A percentile compares a stretch with the other conserved stretches of the same genome.
phyloP scores from a whole-genome alignment of 495 filamentous ascomycete genomes.

The Lasiosphaeriaceae sp. region DNA sequence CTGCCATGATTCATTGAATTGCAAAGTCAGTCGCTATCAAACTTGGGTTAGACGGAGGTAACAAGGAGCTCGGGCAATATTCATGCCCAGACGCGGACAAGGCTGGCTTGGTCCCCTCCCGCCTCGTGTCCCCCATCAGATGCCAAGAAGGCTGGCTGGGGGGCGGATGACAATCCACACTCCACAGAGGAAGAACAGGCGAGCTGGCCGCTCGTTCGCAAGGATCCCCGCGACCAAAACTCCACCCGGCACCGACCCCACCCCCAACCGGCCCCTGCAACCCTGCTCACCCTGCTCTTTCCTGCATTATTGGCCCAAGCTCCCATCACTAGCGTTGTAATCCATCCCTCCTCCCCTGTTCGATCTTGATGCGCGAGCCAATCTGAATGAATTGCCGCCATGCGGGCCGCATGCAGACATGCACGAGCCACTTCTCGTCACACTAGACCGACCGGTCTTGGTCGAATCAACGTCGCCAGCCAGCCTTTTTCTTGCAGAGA shows the following conservation, averaged over 20 bases:
- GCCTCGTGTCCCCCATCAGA: neutral
- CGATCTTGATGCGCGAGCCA: conserved; percentile 34
- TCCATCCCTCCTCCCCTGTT: conserved; percentile 20
- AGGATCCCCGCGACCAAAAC: conserved; percentile 14
- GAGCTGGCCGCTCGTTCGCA: neutral
- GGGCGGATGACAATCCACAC: too few species aligned
- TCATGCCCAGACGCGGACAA: neutral
- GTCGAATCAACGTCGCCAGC: conserved; percentile 32
- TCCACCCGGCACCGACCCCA: neutral
- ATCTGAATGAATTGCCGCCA: conserved; percentile 33
- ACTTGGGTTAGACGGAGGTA: neutral
- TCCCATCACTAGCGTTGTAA: conserved; percentile 18
- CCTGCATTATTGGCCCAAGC: conserved; percentile 32
- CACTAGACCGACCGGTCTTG: conserved; percentile 22
- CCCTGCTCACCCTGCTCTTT: conserved; percentile 17
- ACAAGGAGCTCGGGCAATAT: neutral
- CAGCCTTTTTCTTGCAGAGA: conserved; percentile 13
- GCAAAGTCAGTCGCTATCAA: neutral
- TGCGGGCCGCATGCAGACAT: conserved; percentile 34
- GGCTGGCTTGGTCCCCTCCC: too few species aligned
- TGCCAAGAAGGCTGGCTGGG: neutral
- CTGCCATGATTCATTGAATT: too few species aligned
- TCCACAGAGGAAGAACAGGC: neutral
- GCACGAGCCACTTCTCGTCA: conserved; percentile 38
- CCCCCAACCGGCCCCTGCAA: neutral